Percentiles rank a stretch among this genome's conserved stretches.
These are phyloP conservation scores for Teunomyces pallodes DNA, from an alignment of 805 yeast genomes.

Conservation along the genomic window DNA sequence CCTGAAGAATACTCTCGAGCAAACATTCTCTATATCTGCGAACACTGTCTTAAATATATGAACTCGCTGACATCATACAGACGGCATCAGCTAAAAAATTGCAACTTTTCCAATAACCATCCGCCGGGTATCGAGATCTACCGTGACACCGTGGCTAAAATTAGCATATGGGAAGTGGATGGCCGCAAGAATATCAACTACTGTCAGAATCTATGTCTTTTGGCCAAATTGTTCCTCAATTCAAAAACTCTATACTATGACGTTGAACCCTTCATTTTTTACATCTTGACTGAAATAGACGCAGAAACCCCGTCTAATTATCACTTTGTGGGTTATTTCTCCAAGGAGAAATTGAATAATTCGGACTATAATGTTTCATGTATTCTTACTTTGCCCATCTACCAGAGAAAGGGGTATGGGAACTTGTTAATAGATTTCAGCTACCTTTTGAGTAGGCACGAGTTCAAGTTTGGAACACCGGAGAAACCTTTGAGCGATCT, in stretches of 20 bases:
- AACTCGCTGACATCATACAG: slow-evolving; percentile 60
- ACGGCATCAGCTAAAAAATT: slow-evolving; percentile 71
- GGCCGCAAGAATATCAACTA: slow-evolving; percentile 79
- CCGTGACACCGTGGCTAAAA: slow-evolving; percentile 26
- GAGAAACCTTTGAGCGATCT: slow-evolving; percentile 90
- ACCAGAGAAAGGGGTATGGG: slow-evolving; percentile 89
- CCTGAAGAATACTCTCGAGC: slow-evolving; percentile 78
- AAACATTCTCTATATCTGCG: slow-evolving; percentile 70
- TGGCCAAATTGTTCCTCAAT: slow-evolving; percentile 85
- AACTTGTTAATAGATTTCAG: slow-evolving; percentile 85
- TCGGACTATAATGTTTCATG: slow-evolving; percentile 86
- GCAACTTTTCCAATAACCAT: slow-evolving; percentile 50
- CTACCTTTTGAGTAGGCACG: slow-evolving; percentile 71
- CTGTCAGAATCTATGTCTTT: slow-evolving; percentile 85
- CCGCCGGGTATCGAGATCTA: slow-evolving; percentile 61
- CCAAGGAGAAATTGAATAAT: slow-evolving; percentile 77
- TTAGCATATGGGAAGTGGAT: slow-evolving; percentile 55
- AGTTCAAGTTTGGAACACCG: slow-evolving; percentile 84
- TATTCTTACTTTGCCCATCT: slow-evolving; percentile 82
- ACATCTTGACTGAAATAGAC: slow-evolving; percentile 73
- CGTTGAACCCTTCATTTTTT: slow-evolving; percentile 92
- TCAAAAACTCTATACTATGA: slow-evolving; percentile 92
- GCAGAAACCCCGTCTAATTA: slow-evolving; percentile 39
- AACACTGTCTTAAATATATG: slow-evolving; percentile 79
- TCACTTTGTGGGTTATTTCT: slow-evolving; percentile 91